A percentile compares a stretch with the other conserved stretches of the same genome.
phyloP scores from a whole-genome alignment of 495 filamentous ascomycete genomes.

The Hypomontagnella submonticulosa region DNA sequence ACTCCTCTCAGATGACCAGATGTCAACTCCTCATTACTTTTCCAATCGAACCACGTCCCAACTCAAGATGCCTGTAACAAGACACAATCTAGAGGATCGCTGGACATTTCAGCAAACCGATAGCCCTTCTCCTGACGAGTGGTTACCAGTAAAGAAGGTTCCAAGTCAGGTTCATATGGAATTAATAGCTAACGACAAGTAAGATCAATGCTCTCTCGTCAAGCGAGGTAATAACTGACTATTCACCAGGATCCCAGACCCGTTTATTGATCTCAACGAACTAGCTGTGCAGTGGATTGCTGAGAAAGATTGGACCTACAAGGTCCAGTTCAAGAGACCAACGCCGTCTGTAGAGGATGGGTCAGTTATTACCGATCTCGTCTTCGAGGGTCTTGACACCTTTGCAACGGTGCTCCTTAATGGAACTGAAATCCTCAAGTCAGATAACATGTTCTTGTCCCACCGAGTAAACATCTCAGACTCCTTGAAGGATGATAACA shows the following conservation, averaged over 20 bases:
- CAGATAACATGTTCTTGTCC: conserved; percentile 72
- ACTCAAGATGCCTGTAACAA: conserved; percentile 31
- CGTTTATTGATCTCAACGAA: conserved; percentile 76
- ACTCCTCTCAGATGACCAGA: no score
- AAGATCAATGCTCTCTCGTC: not conserved
- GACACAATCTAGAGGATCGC: conserved; percentile 33
- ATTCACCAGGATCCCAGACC: conserved; percentile 62
- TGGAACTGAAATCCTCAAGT: conserved; percentile 62
- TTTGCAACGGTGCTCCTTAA: conserved; percentile 71
- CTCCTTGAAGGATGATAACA: conserved; percentile 39
- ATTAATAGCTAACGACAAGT: conserved; percentile 44
- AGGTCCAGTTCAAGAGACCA: conserved; percentile 55
- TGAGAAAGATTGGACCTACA: conserved; percentile 72
- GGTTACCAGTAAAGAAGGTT: conserved; percentile 42
- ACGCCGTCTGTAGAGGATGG: conserved; percentile 57
- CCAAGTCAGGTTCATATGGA: conserved; percentile 48
- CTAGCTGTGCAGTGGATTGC: conserved; percentile 73
- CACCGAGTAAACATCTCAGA: conserved; percentile 59
- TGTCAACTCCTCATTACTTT: no score
- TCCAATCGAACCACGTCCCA: no score
- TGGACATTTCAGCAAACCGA: conserved; percentile 43
- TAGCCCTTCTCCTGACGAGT: conserved; percentile 26
- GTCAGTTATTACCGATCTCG: conserved; percentile 57
- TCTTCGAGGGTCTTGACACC: conserved; percentile 74
- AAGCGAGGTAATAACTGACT: conserved; percentile 24